Percentiles rank a stretch among this genome's conserved stretches.
These are phyloP conservation scores for Paramecium biaurelia DNA, from an alignment of 73 alveolate species.

Conservation along the genomic window DNA sequence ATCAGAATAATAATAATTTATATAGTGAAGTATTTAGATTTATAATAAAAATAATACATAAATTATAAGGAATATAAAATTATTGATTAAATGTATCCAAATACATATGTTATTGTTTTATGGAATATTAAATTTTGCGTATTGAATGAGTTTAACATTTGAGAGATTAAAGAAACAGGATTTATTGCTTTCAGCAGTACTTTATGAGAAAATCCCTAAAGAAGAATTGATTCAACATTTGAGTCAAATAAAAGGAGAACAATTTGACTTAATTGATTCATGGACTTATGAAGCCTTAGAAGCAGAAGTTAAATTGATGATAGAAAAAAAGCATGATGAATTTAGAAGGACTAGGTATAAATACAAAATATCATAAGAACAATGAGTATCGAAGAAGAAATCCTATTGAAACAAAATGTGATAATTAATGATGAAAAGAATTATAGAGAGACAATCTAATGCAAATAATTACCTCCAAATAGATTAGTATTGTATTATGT, in stretches of 20 bases:
- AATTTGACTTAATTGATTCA: not conserved
- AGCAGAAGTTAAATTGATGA: not conserved
- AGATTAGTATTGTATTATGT: not conserved
- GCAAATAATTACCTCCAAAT: not conserved
- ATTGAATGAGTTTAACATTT: slow-evolving; percentile 27
- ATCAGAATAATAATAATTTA: not conserved
- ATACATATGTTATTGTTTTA: not conserved
- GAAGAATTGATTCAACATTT: not conserved
- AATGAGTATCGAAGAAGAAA: not conserved
- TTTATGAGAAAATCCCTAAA: not conserved
- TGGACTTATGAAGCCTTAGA: slow-evolving; percentile 7
- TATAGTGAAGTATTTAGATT: not conserved
- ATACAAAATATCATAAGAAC: not conserved
- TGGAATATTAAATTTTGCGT: not conserved
- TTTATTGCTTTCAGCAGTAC: not conserved
- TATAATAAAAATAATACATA: not conserved
- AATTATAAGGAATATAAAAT: not conserved
- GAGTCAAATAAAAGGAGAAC: not conserved
- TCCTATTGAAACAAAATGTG: not conserved
- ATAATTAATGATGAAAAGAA: slow-evolving; percentile 13
- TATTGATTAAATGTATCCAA: not conserved
- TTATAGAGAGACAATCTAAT: not conserved
- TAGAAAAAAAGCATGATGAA: not conserved
- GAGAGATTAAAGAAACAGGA: slow-evolving; percentile 16
- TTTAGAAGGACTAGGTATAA: not conserved